These are phyloP conservation scores for Suillus plorans DNA, from an alignment of 768 basidiomycete species.

Conservation along the genomic window DNA sequence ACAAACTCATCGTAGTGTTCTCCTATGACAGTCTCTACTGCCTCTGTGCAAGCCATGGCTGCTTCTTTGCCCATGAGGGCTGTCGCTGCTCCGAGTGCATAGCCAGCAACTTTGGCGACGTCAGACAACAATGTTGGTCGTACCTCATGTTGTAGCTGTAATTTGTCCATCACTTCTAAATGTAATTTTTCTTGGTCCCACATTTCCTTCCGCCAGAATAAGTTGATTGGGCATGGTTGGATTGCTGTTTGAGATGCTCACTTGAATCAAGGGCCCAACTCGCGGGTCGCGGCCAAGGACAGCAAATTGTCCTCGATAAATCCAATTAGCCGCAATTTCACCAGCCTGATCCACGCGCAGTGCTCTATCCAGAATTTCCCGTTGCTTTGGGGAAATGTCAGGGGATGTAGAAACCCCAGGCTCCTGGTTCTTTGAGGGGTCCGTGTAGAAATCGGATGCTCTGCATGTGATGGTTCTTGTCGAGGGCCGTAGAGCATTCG, in stretches of 20 bases:
- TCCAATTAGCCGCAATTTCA: slow-evolving; percentile 94
- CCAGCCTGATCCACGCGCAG: slow-evolving; percentile 95
- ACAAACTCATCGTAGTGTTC: slow-evolving; percentile 98
- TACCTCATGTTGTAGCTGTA: slow-evolving; percentile 80
- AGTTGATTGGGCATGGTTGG: slow-evolving; percentile 5
- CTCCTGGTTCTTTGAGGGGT: slow-evolving; percentile 33
- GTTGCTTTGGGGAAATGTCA: slow-evolving; percentile 49
- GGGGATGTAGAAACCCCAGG: slow-evolving; percentile 58
- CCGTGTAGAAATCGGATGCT: slow-evolving; percentile 52
- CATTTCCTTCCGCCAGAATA: slow-evolving; percentile 71
- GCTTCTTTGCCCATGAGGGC: slow-evolving; percentile 90
- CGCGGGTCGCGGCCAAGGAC: slow-evolving; percentile 61
- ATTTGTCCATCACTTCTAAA: slow-evolving; percentile 78
- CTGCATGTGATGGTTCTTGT: slow-evolving; percentile 12
- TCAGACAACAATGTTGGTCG: slow-evolving; percentile 84
- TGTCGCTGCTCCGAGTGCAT: slow-evolving; percentile 81
- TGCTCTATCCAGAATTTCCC: slow-evolving; percentile 56
- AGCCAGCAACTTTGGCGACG: slow-evolving; percentile 84
- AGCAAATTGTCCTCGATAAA: slow-evolving; percentile 85
- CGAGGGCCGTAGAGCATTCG: background rate
- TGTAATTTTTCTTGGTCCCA: slow-evolving; percentile 97
- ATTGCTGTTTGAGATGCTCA: slow-evolving; percentile 28
- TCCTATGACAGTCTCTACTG: slow-evolving; percentile 96
- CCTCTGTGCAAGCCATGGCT: slow-evolving; percentile 98
- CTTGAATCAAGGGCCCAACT: slow-evolving; percentile 72